Evolutionary conservation across 768 basidiomycete genomes (phyloP).

Genomic region (Cyclocybe cylindracea): DNA sequence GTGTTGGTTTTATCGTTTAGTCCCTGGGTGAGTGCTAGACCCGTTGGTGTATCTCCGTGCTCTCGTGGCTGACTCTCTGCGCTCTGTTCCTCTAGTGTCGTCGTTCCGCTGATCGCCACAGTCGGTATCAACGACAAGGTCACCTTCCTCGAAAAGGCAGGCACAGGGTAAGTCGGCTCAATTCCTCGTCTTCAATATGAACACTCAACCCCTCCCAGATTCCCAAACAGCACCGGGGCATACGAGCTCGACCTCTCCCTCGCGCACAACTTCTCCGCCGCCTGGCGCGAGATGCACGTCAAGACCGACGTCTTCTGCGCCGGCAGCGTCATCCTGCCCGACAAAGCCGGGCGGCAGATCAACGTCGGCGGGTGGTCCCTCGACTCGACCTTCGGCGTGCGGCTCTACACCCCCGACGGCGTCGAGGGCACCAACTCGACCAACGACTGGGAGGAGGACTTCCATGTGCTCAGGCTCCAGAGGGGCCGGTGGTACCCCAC

Average conservation of each 20-base stretch:
- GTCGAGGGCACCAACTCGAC: slow-evolving; percentile 68
- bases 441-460: slow-evolving; percentile 81
- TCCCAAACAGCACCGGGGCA: slow-evolving; percentile 69
- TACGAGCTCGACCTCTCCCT: slow-evolving; percentile 75
- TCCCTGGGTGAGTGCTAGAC: slow-evolving; percentile 43
- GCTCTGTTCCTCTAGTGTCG: slow-evolving; percentile 41
- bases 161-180: slow-evolving; percentile 48
- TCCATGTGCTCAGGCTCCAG: slow-evolving; percentile 57
- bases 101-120: slow-evolving; percentile 74
- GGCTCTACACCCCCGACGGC: slow-evolving; percentile 74
- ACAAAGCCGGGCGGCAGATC: slow-evolving; percentile 66
- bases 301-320: slow-evolving; percentile 83
- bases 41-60: not conserved
- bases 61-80: slow-evolving; percentile 6
- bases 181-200: not conserved
- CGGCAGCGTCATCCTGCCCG: slow-evolving; percentile 71
- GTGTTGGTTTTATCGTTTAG: slow-evolving; percentile 23
- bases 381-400: slow-evolving; percentile 70
- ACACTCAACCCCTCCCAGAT: slow-evolving; percentile 29
- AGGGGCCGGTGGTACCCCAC: slow-evolving; percentile 77
- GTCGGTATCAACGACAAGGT: slow-evolving; percentile 83
- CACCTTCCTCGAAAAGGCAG: slow-evolving; percentile 74
- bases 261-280: slow-evolving; percentile 43
- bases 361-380: slow-evolving; percentile 74
- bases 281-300: slow-evolving; percentile 80